Percentiles rank a stretch among this genome's conserved stretches.
These are phyloP conservation scores for Jacaranda mimosifolia DNA, from an alignment of 257 asterid species.

Conservation along the genomic window DNA sequence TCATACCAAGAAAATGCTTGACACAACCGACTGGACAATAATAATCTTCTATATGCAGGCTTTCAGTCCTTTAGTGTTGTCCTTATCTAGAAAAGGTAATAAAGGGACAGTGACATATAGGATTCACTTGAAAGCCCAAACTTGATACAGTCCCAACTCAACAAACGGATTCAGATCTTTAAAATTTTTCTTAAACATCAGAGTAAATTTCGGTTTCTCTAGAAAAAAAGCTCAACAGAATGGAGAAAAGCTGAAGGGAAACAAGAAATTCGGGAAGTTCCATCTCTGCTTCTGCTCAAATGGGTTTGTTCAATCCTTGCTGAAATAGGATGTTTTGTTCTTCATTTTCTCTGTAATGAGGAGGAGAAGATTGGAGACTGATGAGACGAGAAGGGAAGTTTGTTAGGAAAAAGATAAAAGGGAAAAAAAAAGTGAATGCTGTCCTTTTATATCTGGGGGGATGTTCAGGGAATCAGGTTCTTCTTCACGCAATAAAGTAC, in stretches of 20 bases:
- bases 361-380: constrained; percentile 6
- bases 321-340: constrained; percentile 15
- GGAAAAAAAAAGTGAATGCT: constrained; percentile 43
- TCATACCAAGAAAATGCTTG: constrained; percentile 42
- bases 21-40: constrained; percentile 38
- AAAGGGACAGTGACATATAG: constrained; percentile 36
- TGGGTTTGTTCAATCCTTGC: constrained; percentile 30
- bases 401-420: constrained; percentile 35
- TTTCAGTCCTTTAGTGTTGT: constrained; percentile 38
- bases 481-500: constrained; percentile 55
- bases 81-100: constrained; percentile 39
- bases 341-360: constrained; percentile 1
- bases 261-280: background rate
- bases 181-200: background rate
- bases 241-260: constrained; percentile 6
- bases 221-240: background rate
- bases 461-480: constrained; percentile 74
- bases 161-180: constrained; percentile 35
- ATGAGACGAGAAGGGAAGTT: constrained; percentile 27
- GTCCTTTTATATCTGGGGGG: constrained; percentile 53
- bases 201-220: constrained; percentile 12
- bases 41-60: constrained; percentile 30
- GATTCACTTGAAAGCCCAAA: constrained; percentile 37
- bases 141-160: constrained; percentile 23
- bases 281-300: background rate